Evolutionary conservation across 371 early-diverging fungal genomes (phyloP).

Genomic region (Mortierella sp.): DNA sequence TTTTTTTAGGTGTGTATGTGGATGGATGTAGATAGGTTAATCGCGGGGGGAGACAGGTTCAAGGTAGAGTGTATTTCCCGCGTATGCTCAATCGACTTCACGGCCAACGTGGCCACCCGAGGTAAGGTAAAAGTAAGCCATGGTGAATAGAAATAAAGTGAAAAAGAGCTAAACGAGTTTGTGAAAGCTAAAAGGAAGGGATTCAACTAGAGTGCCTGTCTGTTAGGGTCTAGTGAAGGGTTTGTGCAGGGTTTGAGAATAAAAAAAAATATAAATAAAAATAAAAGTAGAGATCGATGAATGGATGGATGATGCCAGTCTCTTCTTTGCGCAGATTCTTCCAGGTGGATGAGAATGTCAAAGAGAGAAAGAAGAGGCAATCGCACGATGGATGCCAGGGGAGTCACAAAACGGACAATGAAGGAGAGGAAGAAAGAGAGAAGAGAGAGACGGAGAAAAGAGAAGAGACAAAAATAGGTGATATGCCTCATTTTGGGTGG

Average conservation of each 20-base stretch:
- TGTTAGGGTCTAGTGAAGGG: slow-evolving; percentile 37
- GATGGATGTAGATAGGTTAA: neutral
- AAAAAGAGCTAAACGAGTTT: slow-evolving; percentile 1
- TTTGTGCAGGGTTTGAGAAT: neutral
- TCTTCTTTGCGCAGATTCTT: too few relatives aligned
- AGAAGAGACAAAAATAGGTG: neutral
- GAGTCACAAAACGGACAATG: neutral
- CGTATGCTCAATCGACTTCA: slow-evolving; percentile 49
- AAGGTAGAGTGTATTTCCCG: slow-evolving; percentile 25
- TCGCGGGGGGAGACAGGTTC: slow-evolving; percentile 4
- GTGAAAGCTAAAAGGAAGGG: neutral
- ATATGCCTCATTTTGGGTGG: slow-evolving; percentile 4
- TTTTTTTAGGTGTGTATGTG: neutral
- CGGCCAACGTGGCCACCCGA: slow-evolving; percentile 58
- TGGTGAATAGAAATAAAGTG: slow-evolving; percentile 27
- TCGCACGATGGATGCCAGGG: too few relatives aligned
- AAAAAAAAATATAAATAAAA: neutral
- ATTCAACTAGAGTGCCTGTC: slow-evolving; percentile 35
- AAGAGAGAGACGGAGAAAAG: neutral
- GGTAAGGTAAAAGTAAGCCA: slow-evolving; percentile 58
- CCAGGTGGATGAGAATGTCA: neutral
- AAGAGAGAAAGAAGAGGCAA: neutral
- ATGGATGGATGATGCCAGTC: neutral
- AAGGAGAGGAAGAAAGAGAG: neutral
- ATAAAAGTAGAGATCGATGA: neutral